Percentiles rank a stretch among this genome's conserved stretches.
Conservation (phyloP, 176 grass and related monocot species). For the Panicum miliaceum region DNA sequence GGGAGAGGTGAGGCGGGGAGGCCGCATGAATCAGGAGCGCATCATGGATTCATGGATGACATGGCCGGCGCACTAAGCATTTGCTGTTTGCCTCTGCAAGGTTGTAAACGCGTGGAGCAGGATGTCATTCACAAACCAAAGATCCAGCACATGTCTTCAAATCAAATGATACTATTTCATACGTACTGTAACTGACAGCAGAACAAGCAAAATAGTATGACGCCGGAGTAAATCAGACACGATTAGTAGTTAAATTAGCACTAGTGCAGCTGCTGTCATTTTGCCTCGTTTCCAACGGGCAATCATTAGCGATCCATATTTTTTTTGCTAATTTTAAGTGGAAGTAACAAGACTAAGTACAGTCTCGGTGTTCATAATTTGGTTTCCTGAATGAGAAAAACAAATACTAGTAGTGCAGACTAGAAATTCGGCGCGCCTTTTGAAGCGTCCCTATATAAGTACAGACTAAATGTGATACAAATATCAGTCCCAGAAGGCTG, state of each 20-base stretch:
- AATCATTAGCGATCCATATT: constrained; percentile 9
- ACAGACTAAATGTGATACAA: no score
- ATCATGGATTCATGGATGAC: background rate
- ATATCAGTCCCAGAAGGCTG: no score
- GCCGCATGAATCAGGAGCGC: background rate
- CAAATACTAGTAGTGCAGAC: no score
- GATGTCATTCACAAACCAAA: background rate
- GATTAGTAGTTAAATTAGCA: background rate
- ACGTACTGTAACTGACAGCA: background rate
- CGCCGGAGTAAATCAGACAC: background rate
- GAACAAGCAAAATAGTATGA: background rate
- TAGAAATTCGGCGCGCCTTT: no score
- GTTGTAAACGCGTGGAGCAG: constrained; percentile 15
- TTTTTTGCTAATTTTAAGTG: background rate
- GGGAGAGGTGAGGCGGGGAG: background rate
- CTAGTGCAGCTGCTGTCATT: background rate
- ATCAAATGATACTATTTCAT: background rate
- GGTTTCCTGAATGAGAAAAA: background rate
- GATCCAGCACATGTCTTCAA: background rate
- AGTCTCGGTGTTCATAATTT: background rate
- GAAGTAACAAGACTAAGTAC: background rate
- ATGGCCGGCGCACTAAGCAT: background rate
- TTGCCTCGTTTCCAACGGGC: constrained; percentile 8
- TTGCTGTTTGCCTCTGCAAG: background rate
- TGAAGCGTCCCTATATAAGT: no score